phyloP scores from a whole-genome alignment of 768 basidiomycete species.

The Cantharellus anzutake region DNA sequence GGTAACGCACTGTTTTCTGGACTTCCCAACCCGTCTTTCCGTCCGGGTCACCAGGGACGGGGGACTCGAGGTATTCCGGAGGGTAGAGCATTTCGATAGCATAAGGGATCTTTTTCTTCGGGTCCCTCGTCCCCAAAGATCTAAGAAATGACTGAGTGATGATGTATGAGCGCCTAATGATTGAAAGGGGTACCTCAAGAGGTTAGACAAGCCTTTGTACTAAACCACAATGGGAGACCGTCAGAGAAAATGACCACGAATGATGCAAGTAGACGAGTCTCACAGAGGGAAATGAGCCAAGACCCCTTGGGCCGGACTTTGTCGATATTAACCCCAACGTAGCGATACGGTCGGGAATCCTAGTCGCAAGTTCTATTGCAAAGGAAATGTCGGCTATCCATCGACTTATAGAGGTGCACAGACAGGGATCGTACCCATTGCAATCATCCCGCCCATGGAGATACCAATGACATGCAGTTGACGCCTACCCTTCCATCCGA shows the following conservation, averaged over 20 bases:
- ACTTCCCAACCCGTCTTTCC: conserved; percentile 48
- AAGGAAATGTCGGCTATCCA: conserved; percentile 7
- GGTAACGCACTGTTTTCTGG: conserved; percentile 29
- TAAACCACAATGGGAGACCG: not conserved
- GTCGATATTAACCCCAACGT: conserved; percentile 55
- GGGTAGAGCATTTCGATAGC: conserved; percentile 43
- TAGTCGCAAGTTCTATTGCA: conserved; percentile 46
- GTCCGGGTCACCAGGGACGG: conserved; percentile 29
- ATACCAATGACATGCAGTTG: conserved; percentile 53
- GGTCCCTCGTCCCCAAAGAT: conserved; percentile 18
- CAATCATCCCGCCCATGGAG: conserved; percentile 73
- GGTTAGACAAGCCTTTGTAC: not conserved
- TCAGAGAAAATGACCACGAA: not conserved
- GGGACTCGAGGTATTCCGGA: conserved; percentile 35
- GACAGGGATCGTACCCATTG: conserved; percentile 32
- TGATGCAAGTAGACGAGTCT: not conserved
- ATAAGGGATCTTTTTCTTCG: conserved; percentile 28
- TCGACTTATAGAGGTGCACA: not conserved
- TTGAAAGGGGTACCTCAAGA: not conserved
- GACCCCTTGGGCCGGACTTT: conserved; percentile 29
- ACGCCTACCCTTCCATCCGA: conserved; percentile 42
- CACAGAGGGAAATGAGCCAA: conserved; percentile 42
- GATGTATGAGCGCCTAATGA: not conserved
- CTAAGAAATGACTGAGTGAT: not conserved
- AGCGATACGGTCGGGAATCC: conserved; percentile 44